Evolutionary conservation across 2,329 filamentous ascomycete species (phyloP).

Genomic region (Calonectria naviculata): DNA sequence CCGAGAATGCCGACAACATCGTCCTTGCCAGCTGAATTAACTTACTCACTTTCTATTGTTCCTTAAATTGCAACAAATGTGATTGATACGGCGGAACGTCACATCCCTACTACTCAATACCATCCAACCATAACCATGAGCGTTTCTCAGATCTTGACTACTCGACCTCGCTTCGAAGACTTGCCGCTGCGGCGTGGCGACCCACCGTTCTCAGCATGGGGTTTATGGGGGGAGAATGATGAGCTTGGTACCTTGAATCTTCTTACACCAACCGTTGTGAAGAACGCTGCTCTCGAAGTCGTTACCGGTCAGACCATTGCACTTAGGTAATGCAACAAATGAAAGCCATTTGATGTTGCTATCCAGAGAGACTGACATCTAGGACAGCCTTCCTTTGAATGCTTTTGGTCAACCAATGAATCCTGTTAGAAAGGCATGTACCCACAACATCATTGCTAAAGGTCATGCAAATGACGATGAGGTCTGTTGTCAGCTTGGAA

Average conservation of each 20-base stretch:
- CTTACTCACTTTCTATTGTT: too few relatives aligned
- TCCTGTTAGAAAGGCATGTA: neutral
- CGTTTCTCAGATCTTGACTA: too few relatives aligned
- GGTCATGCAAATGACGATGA: neutral
- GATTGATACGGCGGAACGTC: too few relatives aligned
- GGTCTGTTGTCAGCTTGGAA: neutral
- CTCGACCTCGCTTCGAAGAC: too few relatives aligned
- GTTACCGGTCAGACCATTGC: neutral
- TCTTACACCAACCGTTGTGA: neutral
- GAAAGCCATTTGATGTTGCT: too few relatives aligned
- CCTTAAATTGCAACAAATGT: too few relatives aligned
- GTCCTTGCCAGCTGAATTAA: too few relatives aligned
- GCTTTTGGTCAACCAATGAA: neutral
- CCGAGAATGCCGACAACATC: too few relatives aligned
- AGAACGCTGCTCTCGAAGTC: neutral
- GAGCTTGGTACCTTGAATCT: constrained; percentile 7
- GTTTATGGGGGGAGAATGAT: neutral
- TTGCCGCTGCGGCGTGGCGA: neutral
- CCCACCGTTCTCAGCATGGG: neutral
- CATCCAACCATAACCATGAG: too few relatives aligned
- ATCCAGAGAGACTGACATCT: neutral
- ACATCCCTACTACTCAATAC: too few relatives aligned
- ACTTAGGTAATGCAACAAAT: neutral
- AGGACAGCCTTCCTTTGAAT: neutral
- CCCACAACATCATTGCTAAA: neutral